phyloP scores from a whole-genome alignment of 305 asterid genomes.

The Andrographis paniculata region DNA sequence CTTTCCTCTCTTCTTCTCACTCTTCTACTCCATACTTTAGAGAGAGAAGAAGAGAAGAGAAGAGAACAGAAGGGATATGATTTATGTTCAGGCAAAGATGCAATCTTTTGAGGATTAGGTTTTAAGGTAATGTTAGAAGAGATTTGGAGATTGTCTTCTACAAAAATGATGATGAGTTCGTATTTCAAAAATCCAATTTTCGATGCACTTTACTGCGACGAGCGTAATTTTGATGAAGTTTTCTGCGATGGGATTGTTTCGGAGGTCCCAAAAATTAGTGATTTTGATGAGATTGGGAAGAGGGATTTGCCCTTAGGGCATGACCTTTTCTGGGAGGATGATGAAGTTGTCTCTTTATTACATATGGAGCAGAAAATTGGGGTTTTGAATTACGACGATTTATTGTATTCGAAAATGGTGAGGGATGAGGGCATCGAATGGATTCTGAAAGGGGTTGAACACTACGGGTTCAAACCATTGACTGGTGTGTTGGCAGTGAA shows the following conservation, averaged over 20 bases:
- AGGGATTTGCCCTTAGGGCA: conserved; percentile 24
- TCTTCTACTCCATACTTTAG: background rate
- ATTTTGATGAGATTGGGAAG: conserved; percentile 18
- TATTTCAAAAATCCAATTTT: conserved; percentile 44
- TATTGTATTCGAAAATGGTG: conserved; percentile 24
- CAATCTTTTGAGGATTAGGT: background rate
- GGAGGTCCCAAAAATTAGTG: conserved; percentile 23
- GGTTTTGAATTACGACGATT: conserved; percentile 17
- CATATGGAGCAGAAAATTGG: conserved; percentile 42
- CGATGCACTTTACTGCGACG: conserved; percentile 64
- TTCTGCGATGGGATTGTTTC: conserved; percentile 13
- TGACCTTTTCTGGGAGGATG: conserved; percentile 81
- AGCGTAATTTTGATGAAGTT: conserved; percentile 55
- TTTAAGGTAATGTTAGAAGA: conserved; percentile 21
- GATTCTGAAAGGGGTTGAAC: conserved; percentile 58
- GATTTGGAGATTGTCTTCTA: too few species aligned
- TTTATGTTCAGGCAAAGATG: background rate
- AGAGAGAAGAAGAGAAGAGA: background rate
- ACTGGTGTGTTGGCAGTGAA: conserved; percentile 65
- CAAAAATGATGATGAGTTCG: conserved; percentile 33
- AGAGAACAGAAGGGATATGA: background rate
- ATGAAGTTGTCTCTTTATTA: conserved; percentile 51
- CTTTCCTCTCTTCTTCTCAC: too few species aligned
- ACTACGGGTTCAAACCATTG: conserved; percentile 48
- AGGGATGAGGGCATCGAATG: conserved; percentile 58